phyloP scores from a whole-genome alignment of 2,329 filamentous ascomycete species.

The Fusarium begoniae region DNA sequence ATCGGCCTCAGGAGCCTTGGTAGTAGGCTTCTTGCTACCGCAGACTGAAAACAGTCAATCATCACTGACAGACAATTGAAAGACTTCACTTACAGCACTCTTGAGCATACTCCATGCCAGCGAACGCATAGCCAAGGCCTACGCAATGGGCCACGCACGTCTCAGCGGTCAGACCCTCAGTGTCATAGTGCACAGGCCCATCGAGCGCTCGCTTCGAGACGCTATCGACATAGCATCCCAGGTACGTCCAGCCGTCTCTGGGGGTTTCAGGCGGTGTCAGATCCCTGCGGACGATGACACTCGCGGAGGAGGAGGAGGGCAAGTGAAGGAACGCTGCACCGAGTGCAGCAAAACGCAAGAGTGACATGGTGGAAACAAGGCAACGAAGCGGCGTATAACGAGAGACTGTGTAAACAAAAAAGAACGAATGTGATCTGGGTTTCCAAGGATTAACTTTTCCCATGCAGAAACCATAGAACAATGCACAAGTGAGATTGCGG shows the following conservation, averaged over 20 bases:
- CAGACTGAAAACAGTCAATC: slow-evolving; percentile 46
- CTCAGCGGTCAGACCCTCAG: slow-evolving; percentile 48
- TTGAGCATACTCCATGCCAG: slow-evolving; percentile 58
- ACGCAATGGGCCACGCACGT: slow-evolving; percentile 60
- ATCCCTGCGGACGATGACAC: slow-evolving; percentile 34
- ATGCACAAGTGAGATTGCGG: neutral
- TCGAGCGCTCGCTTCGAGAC: slow-evolving; percentile 31
- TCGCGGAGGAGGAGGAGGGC: slow-evolving; percentile 31
- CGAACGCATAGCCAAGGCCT: slow-evolving; percentile 51
- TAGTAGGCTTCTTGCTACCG: slow-evolving; percentile 41
- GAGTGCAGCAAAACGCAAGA: slow-evolving; percentile 28
- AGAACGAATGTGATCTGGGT: slow-evolving; percentile 12
- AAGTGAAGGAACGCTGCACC: slow-evolving; percentile 33
- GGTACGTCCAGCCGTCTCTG: slow-evolving; percentile 33
- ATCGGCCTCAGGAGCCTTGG: slow-evolving; percentile 50
- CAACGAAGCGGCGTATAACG: slow-evolving; percentile 7
- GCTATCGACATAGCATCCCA: slow-evolving; percentile 41
- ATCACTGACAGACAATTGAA: neutral
- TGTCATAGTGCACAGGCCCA: slow-evolving; percentile 35
- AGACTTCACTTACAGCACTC: slow-evolving; percentile 55
- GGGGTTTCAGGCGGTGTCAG: slow-evolving; percentile 31
- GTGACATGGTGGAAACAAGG: slow-evolving; percentile 16
- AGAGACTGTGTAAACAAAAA: slow-evolving; percentile 2
- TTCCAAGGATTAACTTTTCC: slow-evolving; percentile 3
- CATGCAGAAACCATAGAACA: slow-evolving; percentile 1